A percentile compares a stretch with the other conserved stretches of the same genome.
phyloP scores from a whole-genome alignment of 176 grass and related monocot genomes.

The Oryza glaberrima region DNA sequence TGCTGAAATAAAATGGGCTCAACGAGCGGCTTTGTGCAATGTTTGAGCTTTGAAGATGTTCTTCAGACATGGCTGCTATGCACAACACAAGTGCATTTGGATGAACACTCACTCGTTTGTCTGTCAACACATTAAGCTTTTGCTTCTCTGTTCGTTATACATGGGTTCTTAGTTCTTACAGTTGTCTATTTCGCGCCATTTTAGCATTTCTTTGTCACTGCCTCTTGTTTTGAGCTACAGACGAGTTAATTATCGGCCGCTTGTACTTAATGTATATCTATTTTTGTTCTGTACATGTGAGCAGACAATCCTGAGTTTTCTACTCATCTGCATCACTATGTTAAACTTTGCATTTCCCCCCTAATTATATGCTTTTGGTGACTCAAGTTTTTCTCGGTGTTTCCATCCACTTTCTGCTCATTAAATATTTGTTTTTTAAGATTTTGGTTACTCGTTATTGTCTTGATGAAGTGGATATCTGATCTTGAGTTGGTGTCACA shows the following conservation, averaged over 20 bases:
- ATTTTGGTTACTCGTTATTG: constrained; percentile 25
- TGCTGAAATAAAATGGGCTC: not conserved
- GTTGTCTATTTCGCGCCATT: not conserved
- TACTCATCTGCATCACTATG: not conserved
- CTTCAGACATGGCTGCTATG: not conserved
- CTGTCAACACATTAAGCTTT: not conserved
- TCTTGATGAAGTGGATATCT: constrained; percentile 15
- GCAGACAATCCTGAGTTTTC: not conserved
- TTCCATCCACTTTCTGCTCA: not conserved
- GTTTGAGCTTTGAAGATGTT: not conserved
- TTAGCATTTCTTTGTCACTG: not conserved
- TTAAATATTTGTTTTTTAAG: constrained; percentile 27
- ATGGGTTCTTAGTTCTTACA: not conserved
- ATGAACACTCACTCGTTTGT: not conserved
- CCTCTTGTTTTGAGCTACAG: not conserved
- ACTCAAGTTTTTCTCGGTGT: not conserved
- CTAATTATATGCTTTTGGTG: not conserved
- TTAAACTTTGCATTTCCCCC: not conserved
- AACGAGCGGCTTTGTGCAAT: not conserved
- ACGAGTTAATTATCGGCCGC: not conserved
- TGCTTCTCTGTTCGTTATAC: not conserved
- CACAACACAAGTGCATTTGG: not conserved
- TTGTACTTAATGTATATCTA: constrained; percentile 7
- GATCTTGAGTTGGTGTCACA: constrained; percentile 39
- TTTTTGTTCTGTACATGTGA: constrained; percentile 11